Evolutionary conservation across 257 asterid genomes (phyloP), one percentile per base, ranked within the genome.

Genomic region (Paulownia fortunei): DNA sequence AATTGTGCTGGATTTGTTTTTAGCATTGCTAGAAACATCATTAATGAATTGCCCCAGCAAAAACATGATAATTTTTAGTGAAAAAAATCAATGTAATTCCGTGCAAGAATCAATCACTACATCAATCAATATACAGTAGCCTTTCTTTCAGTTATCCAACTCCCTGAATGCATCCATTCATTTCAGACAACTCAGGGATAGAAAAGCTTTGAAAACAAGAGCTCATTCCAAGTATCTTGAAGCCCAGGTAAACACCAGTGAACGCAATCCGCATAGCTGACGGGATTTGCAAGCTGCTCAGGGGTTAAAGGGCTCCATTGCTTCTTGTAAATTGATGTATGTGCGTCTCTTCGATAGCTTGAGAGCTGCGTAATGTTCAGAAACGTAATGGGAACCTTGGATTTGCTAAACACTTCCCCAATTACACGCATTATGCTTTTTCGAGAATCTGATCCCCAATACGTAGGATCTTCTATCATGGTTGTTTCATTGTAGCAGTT

Each of bases 161-260:
- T 34, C 8, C 15, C 12, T 52, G 15, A n/a, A n/a, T n/a, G n/a
- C n/a, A n/a, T 42, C 12, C 1, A 6, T 34, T 62, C 11, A 3
- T 18, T 2, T 23, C 8, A 8, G 55, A 8, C 8, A 5, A 9
- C n/a, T 85, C 47, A 90, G 0, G 93, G 89, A 71, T 86, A 87
- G 64, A 91, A 87, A 8, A 90, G 90, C 49, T 88, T 85, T 0
- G 89, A 69, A 18, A 84, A 88, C 36, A 90, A 76, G 46, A 90
- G 91, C 74, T 90, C 91, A 26, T 90, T 90, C 95, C 95, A 90
- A 0, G 91, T 90, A 65, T 90, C 95, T 59, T 86, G 95, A 34
- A 90, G 83, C 6, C 91, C 95, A 1, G 95, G 95, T 59, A 91
- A 69, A 51, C 97, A 91, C 97, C 95, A 91, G 73, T 91, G 95